These are phyloP conservation scores for Isabelozyma gotoi DNA, from an alignment of 805 yeast genomes.

Conservation along the genomic window DNA sequence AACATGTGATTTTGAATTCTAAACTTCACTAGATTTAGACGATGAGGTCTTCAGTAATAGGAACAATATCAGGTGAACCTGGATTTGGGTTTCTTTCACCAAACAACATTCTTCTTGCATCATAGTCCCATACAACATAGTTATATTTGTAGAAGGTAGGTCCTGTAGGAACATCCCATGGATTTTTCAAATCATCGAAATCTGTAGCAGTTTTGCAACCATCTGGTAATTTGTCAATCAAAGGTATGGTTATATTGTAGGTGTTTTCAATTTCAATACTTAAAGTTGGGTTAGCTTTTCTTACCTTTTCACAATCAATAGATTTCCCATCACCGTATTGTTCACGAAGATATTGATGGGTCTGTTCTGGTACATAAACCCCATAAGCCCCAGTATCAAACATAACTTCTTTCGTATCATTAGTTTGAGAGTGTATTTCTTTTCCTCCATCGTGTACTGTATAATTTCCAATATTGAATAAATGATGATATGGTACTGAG, in stretches of 20 bases:
- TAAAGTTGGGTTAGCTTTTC: background rate
- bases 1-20: too few species aligned
- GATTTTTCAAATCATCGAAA: too few species aligned
- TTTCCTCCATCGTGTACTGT: too few species aligned
- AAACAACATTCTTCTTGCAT: background rate
- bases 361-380: background rate
- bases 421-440: too few species aligned
- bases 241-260: background rate
- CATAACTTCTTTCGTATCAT: too few species aligned
- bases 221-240: background rate
- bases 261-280: background rate
- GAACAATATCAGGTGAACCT: background rate
- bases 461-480: too few species aligned
- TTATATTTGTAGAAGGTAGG: background rate
- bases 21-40: too few species aligned
- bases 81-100: background rate
- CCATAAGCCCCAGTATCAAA: too few species aligned
- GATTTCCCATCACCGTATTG: background rate
- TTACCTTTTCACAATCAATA: background rate
- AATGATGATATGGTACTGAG: too few species aligned
- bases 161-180: background rate
- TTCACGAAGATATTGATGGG: background rate
- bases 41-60: background rate
- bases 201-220: too few species aligned
- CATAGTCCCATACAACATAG: background rate